A percentile compares a stretch with the other conserved stretches of the same genome.
These are phyloP conservation scores for Claviceps sp. DNA, from an alignment of 2,329 filamentous ascomycete species.

Conservation along the genomic window DNA sequence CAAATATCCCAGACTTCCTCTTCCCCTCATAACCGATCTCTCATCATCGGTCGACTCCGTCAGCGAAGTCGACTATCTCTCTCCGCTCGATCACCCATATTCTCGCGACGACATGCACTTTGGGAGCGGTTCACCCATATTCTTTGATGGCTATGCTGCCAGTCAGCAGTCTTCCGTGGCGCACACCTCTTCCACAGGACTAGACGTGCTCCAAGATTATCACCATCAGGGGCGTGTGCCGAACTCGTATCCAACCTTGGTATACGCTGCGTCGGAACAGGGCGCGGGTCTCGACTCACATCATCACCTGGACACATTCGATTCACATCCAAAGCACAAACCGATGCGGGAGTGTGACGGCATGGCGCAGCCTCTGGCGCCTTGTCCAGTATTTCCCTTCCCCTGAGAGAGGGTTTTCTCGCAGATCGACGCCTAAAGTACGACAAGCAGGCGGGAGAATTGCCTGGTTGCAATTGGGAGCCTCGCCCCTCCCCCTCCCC, in stretches of 20 bases:
- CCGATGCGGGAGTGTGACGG: constrained; percentile 41
- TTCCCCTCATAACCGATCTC: constrained; percentile 35
- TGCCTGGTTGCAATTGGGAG: constrained; percentile 30
- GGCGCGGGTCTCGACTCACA: constrained; percentile 48
- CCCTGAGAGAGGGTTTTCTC: constrained; percentile 31
- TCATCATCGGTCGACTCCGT: constrained; percentile 45
- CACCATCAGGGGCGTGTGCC: constrained; percentile 33
- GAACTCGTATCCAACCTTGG: constrained; percentile 46
- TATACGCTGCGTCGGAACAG: constrained; percentile 46
- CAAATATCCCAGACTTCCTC: constrained; percentile 31
- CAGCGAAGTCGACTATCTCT: constrained; percentile 50
- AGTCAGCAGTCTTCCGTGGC: constrained; percentile 38
- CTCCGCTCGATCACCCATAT: constrained; percentile 44
- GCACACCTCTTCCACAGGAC: constrained; percentile 40
- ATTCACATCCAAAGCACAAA: constrained; percentile 39
- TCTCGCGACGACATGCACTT: constrained; percentile 44
- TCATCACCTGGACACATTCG: constrained; percentile 45
- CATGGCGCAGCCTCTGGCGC: constrained; percentile 29
- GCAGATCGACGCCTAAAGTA: constrained; percentile 39
- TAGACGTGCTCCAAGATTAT: constrained; percentile 32
- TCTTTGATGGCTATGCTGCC: constrained; percentile 42
- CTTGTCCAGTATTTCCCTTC: constrained; percentile 22
- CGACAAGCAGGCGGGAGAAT: constrained; percentile 32
- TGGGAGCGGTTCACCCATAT: constrained; percentile 39
- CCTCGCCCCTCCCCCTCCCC: constrained; percentile 25